Percentiles rank a stretch among this genome's conserved stretches.
These are phyloP conservation scores for Neurospora terricola DNA, from an alignment of 495 filamentous ascomycete species.

Conservation along the genomic window DNA sequence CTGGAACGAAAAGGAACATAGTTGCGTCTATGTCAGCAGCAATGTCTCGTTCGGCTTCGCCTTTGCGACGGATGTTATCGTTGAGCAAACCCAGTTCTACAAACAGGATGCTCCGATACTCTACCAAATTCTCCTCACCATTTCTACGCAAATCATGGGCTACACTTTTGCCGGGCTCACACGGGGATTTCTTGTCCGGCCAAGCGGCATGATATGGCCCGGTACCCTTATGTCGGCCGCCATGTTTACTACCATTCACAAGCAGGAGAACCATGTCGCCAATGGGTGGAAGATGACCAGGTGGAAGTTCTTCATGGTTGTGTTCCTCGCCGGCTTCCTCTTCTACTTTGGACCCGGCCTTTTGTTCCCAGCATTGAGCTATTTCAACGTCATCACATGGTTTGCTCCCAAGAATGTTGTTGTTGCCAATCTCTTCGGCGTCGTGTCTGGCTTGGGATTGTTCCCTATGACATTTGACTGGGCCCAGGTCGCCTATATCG, in stretches of 20 bases:
- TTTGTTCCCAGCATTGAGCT: constrained; percentile 75
- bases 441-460: constrained; percentile 73
- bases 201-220: constrained; percentile 89
- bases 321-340: constrained; percentile 52
- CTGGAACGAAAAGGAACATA: constrained; percentile 84
- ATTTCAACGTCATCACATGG: constrained; percentile 88
- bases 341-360: constrained; percentile 88
- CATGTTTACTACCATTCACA: constrained; percentile 79
- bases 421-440: constrained; percentile 74
- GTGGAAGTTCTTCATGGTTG: constrained; percentile 71
- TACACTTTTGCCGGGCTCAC: constrained; percentile 76
- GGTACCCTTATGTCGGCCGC: constrained; percentile 78
- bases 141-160: constrained; percentile 77
- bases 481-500: constrained; percentile 86
- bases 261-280: constrained; percentile 65
- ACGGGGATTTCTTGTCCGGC: constrained; percentile 68
- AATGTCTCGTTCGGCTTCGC: constrained; percentile 89
- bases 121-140: constrained; percentile 72
- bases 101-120: constrained; percentile 60
- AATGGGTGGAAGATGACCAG: constrained; percentile 78
- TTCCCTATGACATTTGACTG: constrained; percentile 90
- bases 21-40: constrained; percentile 78
- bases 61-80: constrained; percentile 76
- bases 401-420: constrained; percentile 71
- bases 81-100: constrained; percentile 82